These are phyloP conservation scores for Pelargonium citronellum DNA, from an alignment of 441 rosid species.

Conservation along the genomic window DNA sequence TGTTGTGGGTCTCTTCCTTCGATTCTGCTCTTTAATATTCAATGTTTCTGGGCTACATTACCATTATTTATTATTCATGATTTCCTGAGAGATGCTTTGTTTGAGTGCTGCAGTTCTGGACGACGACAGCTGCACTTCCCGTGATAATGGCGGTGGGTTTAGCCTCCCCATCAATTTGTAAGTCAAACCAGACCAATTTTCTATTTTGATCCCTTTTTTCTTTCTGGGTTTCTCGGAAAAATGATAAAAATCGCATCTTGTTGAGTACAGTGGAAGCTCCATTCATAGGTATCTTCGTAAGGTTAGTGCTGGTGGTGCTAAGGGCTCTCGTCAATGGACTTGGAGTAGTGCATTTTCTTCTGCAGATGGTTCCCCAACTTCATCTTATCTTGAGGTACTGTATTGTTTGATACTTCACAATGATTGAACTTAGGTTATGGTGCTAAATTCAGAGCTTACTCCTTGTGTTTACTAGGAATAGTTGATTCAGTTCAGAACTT, in stretches of 20 bases:
- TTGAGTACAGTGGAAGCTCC: slow-evolving; percentile 7
- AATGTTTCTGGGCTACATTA: not conserved
- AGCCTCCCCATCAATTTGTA: slow-evolving; percentile 1
- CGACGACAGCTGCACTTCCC: not conserved
- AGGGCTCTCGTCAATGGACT: slow-evolving; percentile 9
- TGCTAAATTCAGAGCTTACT: not conserved
- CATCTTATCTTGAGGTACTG: slow-evolving; percentile 5
- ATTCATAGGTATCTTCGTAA: slow-evolving; percentile 7
- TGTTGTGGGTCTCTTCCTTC: slow-evolving; percentile 1
- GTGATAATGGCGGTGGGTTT: not conserved
- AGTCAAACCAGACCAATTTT: not conserved
- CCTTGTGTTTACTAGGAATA: not conserved
- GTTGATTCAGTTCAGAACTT: not conserved
- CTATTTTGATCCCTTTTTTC: not conserved
- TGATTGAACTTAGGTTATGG: not conserved
- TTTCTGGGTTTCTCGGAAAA: not conserved
- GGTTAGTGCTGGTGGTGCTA: slow-evolving; percentile 3
- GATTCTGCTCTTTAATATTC: not conserved
- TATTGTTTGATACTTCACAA: not conserved
- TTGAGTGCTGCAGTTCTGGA: not conserved
- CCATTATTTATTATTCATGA: not conserved
- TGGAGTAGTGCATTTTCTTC: slow-evolving; percentile 7
- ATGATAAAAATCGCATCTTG: not conserved
- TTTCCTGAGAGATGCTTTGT: not conserved
- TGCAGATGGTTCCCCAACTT: not conserved